Evolutionary conservation across 108 stramenopile species (phyloP).

Genomic region (Skeletonema potamos): DNA sequence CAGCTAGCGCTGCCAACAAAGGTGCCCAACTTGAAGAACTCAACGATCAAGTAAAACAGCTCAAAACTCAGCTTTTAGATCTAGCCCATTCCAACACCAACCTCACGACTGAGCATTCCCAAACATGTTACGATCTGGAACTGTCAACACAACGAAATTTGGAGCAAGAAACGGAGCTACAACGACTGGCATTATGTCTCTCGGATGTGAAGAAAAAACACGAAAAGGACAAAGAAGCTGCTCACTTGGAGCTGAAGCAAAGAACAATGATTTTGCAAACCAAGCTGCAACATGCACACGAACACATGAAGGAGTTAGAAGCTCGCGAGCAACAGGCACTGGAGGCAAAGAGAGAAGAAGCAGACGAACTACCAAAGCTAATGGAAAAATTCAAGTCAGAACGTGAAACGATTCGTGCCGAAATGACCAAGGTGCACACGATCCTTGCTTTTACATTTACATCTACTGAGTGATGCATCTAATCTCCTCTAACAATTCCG

Average conservation of each 20-base stretch:
- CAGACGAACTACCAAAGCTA: conserved; percentile 3
- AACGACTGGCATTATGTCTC: not conserved
- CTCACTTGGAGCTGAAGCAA: conserved; percentile 4
- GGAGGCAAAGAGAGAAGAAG: conserved; percentile 17
- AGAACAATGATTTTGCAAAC: conserved; percentile 13
- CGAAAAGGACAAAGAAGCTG: conserved; percentile 7
- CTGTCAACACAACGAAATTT: not conserved
- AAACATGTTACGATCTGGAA: conserved; percentile 8
- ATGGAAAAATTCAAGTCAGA: conserved; percentile 3
- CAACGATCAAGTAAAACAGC: not conserved
- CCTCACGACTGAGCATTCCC: not conserved
- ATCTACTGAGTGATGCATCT: not conserved
- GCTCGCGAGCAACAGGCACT: conserved; percentile 23
- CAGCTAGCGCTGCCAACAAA: not conserved
- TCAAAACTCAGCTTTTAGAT: conserved; percentile 1
- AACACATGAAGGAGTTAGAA: conserved; percentile 14
- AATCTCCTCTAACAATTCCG: not conserved
- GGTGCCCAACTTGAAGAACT: not conserved
- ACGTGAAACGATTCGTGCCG: conserved; percentile 7
- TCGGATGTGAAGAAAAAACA: not conserved
- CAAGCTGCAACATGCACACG: conserved; percentile 2
- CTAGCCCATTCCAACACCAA: not conserved
- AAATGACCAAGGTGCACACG: conserved; percentile 7
- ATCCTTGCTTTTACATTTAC: too few species aligned
- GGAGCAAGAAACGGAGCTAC: conserved; percentile 9